Conservation (phyloP, 2,329 filamentous ascomycete genomes). For the Macrophomina pseudophaseolina region DNA sequence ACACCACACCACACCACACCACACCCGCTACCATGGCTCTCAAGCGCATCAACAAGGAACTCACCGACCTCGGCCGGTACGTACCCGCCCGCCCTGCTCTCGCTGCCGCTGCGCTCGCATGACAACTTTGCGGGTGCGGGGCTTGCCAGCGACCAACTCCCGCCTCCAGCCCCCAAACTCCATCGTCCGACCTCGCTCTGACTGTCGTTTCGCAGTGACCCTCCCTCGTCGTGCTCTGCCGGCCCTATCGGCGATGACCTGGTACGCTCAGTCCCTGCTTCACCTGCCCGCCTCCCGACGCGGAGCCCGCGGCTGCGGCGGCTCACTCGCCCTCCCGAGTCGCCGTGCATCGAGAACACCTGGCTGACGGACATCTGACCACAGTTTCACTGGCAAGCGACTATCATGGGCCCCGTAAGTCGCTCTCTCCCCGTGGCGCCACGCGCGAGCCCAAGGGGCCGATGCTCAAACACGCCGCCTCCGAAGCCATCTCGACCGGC, state of each 20-base stretch:
- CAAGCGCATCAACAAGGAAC: slow-evolving; percentile 94
- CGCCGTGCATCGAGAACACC: slow-evolving; percentile 9
- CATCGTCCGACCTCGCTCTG: slow-evolving; percentile 35
- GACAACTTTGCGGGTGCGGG: slow-evolving; percentile 41
- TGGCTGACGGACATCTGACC: slow-evolving; percentile 11
- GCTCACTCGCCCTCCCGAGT: slow-evolving; percentile 28
- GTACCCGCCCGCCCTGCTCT: slow-evolving; percentile 35
- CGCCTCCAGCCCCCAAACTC: slow-evolving; percentile 14
- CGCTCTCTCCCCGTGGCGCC: slow-evolving; percentile 33
- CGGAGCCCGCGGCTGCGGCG: slow-evolving; percentile 39
- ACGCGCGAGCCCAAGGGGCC: slow-evolving; percentile 25
- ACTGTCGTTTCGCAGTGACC: slow-evolving; percentile 69
- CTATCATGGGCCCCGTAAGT: slow-evolving; percentile 99
- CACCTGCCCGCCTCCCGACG: slow-evolving; percentile 3
- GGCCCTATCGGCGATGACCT: slow-evolving; percentile 96
- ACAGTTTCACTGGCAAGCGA: slow-evolving; percentile 99
- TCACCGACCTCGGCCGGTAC: slow-evolving; percentile 86
- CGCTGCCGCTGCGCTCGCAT: slow-evolving; percentile 42
- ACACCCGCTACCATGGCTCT: slow-evolving; percentile 70
- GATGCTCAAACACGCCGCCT: slow-evolving; percentile 19
- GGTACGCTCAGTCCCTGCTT: slow-evolving; percentile 65
- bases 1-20: slow-evolving; percentile 29
- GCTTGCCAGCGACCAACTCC: slow-evolving; percentile 30
- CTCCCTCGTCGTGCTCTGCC: slow-evolving; percentile 97
- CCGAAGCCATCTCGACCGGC: slow-evolving; percentile 2